Evolutionary conservation across 305 asterid genomes (phyloP), one percentile per base, ranked within the genome.

Genomic region (Solanum hybrid): DNA sequence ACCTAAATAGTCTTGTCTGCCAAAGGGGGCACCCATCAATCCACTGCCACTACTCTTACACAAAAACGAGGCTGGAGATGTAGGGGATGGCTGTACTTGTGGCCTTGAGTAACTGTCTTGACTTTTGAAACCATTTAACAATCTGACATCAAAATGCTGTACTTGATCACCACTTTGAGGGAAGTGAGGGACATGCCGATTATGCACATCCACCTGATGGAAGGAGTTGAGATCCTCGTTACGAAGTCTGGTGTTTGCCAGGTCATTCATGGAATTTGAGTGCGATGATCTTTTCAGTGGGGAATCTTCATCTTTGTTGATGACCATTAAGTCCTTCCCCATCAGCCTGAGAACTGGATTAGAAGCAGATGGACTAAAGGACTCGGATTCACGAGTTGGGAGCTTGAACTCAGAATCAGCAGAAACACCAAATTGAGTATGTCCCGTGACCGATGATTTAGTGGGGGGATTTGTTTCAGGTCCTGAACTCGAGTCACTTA

Each of bases 251-350:
- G 84, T 90, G 61, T 91, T 90, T 77, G 90, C 88, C 90, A 88
- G 89, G 91, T 87, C 93, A 11, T 77, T 88, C 89, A 79, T 69
- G 80, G 86, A 67, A 83, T 89, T 84, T 22, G 92, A 88, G 64
- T 90, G 93, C 75, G 91, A 51, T 37, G 92, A 93, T 90, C 90
- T 51, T 57, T 87, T 88, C 90, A 90, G 93, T 35, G 92, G 91
- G 35, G 91, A 87, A 24, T 94, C 98, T 81, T 94, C 96, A 18
- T 95, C 98, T 88, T 94, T 95, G 92, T 93, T 96, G 92, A 93
- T 93, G 89, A 97, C 96, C 97, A 96, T 93, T 86, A 97, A 92
- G 94, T 97, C 93, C 94, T 97, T 97, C 26, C 99, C 99, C 99
- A 97, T 97, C 91, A 97, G 93, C 91, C 99, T 93, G 89, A 97